Evolutionary conservation across 2,329 filamentous ascomycete genomes (phyloP), one percentile per base, ranked within the genome.

Genomic region (Dothidotthia symphoricarpi): DNA sequence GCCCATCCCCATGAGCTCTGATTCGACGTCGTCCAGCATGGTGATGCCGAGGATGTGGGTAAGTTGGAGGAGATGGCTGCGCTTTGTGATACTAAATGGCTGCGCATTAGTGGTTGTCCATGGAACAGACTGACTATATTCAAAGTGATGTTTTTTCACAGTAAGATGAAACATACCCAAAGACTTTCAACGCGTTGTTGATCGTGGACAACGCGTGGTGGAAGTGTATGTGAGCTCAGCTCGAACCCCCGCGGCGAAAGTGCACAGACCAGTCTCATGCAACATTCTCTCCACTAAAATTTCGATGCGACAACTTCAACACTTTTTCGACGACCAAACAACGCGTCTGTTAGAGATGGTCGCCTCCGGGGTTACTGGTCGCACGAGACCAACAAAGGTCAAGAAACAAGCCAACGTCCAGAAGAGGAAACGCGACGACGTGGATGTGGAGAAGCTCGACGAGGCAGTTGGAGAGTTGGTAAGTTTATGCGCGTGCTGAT

Each of bases 1-100:
- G 37, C 85, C 83, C 64, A 95, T 89, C 24, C 81, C 77, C 59
- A 91, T 88, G 28, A 96, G 82, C 45, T 82, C 81, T 61, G 89
- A 85, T 47, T 95, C 78, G 13, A 61, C 48, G 29, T 66, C 61
- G 38, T 83, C 77, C 48, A 69, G 70, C 74, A 76, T 77, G 43
- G 52, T 46, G 36, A 16, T 2, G 13, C 12, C 30, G 29, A n/a
- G n/a, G n/a, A n/a, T 17, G 17, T 31, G 12, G 28, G 28, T 17
- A 47, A 43, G 29, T 25, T 31, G 28, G 36, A 37, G 24, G 28
- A 28, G 14, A 22, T 40, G 33, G 24, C n/a, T 31, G 33, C 35
- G 30, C 25, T 15, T 29, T 16, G 15, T 30, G 16, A 25, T 16
- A 28, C 13, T 16, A 24, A n/a, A n/a, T n/a, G n/a, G n/a, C n/a